These are phyloP conservation scores for Orbilia ellipsospora DNA, from an alignment of 2,329 filamentous ascomycete species.

Conservation along the genomic window DNA sequence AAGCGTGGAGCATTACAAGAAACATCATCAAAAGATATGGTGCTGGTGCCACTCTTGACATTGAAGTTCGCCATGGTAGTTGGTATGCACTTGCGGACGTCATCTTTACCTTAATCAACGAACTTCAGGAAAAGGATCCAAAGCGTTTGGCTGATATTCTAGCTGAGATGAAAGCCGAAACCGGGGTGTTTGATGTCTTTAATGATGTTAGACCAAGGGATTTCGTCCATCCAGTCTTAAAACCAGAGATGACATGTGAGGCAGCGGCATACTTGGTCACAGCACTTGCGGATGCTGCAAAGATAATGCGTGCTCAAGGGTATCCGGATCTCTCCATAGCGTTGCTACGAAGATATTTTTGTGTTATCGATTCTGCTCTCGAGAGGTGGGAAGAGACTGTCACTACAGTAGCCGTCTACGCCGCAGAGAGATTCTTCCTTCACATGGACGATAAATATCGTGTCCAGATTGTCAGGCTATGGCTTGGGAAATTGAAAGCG, in stretches of 20 bases:
- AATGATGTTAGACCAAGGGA: conserved; percentile 62
- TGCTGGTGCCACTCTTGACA: conserved; percentile 55
- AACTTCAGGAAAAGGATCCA: conserved; percentile 30
- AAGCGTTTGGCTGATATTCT: conserved; percentile 32
- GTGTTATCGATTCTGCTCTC: conserved; percentile 58
- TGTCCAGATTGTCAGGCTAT: conserved; percentile 40
- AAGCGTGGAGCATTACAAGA: conserved; percentile 50
- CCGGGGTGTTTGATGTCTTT: conserved; percentile 60
- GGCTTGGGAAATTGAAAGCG: conserved; percentile 52
- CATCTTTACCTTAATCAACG: conserved; percentile 45
- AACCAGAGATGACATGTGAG: conserved; percentile 74
- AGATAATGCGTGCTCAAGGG: conserved; percentile 46
- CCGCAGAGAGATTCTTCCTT: conserved; percentile 46
- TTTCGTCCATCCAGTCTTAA: conserved; percentile 65
- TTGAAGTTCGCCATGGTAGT: conserved; percentile 59
- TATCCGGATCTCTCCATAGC: conserved; percentile 35
- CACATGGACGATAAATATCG: conserved; percentile 51
- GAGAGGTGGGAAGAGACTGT: conserved; percentile 57
- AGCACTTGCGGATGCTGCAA: conserved; percentile 61
- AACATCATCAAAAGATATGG: conserved; percentile 56
- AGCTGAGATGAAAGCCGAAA: conserved; percentile 38
- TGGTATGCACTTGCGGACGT: conserved; percentile 58
- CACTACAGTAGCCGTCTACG: conserved; percentile 45
- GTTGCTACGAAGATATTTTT: conserved; percentile 40
- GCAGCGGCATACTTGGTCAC: conserved; percentile 71